Evolutionary conservation across 306 rosid species (phyloP), one percentile per base, ranked within the genome.

Genomic region (Quercus agrifolia): DNA sequence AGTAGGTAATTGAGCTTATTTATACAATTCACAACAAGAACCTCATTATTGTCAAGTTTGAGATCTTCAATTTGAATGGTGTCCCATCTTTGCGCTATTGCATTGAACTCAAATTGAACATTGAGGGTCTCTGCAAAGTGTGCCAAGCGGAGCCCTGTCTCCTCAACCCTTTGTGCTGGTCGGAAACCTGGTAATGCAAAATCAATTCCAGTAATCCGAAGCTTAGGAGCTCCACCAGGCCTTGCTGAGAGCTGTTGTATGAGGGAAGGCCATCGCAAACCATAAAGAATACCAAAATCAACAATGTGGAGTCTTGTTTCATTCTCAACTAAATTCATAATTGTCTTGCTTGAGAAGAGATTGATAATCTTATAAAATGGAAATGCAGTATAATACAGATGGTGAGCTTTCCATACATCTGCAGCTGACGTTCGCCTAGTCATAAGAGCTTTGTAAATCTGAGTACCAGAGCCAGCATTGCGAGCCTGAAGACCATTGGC

Each of bases 401-500:
- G 80, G 88, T 85, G 78, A 44, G 83, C 88, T 77, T 81, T 85
- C 79, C 81, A 78, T 52, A 85, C 5, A 77, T 61, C 83, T 25
- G 85, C 88, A 55, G 88, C 79, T 15, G 81, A 85, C 41, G 83
- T 72, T 41, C 68, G 83, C 85, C 59, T 81, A 73, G 75, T n/a
- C 62, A 81, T 74, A 44, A 81, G 81, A 68, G 72, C 78, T 18
- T 35, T 85, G 83, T 75, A 78, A 28, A 78, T 81, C 57, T 56
- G 75, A 63, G 87, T 77, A 56, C 85, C 79, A 13, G 81, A 70
- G 20, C 88, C 85, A 55, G 81, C 81, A 70, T 46, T 55, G 25
- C 81, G 85, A 21, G 88, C 85, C 81, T 81, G 79, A 23, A 85
- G 83, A 59, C 85, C 88, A 78, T 78, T 74, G 28, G 88, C 81